Conservation (phyloP, 192 early-diverging fungal species). For the Gaertneriomyces semiglobifer region DNA sequence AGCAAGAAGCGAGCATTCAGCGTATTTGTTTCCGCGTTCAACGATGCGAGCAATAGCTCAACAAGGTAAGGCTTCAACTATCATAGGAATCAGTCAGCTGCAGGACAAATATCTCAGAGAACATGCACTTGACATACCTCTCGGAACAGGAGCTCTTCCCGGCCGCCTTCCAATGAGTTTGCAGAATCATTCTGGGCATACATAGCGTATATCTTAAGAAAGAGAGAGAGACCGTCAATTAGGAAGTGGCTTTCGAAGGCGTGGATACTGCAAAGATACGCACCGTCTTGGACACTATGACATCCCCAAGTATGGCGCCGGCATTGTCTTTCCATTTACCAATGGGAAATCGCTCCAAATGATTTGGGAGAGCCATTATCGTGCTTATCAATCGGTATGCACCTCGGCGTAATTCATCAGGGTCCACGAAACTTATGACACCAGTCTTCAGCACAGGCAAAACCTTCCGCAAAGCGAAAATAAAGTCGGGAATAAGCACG, state of each 20-base stretch:
- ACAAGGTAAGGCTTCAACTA: conserved; percentile 67
- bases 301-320: too few species aligned
- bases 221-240: background rate
- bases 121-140: background rate
- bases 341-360: conserved; percentile 61
- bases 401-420: conserved; percentile 67
- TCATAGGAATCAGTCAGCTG: conserved; percentile 1
- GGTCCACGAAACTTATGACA: conserved; percentile 35
- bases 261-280: background rate
- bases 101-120: background rate
- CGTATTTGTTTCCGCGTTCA: conserved; percentile 60
- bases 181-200: background rate
- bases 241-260: too few species aligned
- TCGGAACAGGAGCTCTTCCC: conserved; percentile 1
- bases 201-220: conserved; percentile 20
- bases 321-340: conserved; percentile 9
- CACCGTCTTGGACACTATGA: background rate
- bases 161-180: background rate
- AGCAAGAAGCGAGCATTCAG: conserved; percentile 65
- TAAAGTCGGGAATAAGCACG: conserved; percentile 70
- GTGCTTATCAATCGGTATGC: conserved; percentile 60
- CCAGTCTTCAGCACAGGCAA: conserved; percentile 42
- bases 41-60: conserved; percentile 63
- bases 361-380: conserved; percentile 67
- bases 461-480: conserved; percentile 62